Base-by-base conservation (phyloP, 108 stramenopile genomes). In the Parietichytrium sp. region DNA sequence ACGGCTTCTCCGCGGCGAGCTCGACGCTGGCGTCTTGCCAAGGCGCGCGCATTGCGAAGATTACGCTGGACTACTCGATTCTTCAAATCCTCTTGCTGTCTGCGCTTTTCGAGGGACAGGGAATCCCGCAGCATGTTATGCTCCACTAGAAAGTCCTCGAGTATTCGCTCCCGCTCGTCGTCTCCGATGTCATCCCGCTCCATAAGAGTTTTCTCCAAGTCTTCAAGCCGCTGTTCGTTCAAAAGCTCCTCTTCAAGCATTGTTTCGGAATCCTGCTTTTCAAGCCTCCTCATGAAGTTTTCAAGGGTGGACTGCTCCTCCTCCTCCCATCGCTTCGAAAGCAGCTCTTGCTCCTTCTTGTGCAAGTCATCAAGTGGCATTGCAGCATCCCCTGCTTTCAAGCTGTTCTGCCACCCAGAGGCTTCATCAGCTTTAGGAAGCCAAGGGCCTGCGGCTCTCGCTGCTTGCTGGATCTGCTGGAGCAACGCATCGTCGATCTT, bases 11-110 rank as follows among this genome's bases (percentile, higher is more conserved):
- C 48, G 15, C n/a, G 27, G 49, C 50, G 48, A 13, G 12, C 20
- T 16, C 12, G 25, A 3, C 79, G 49, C 48, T 49, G 79, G 48
- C 79, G 79, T 16, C 79, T 48, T 25, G 27, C 31, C 15, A 25
- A 13, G 18, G 48, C 79, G 12, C 48, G 61, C 38, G 36, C 36
- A 25, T 42, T 72, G 29, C 61, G 61, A 27, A 72, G 61, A 20
- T 72, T 72, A 6, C 61, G 10, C 61, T 72, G 38, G 3, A 42
- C 61, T 16, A 72, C 23, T 12, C 61, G 6, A 42, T 72, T 72
- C 61, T 72, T 72, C 15, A 72, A 20, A 25, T 72, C 61, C 61
- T 72, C 61, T 27, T 72, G 61, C 79, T 79, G 48, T 16, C 49
- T 25, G 18, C 48, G 25, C 3, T 50, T 50, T 16, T 49, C 48